Percentiles rank a stretch among this genome's conserved stretches.
Evolutionary conservation across 2,329 filamentous ascomycete species (phyloP).

Genomic region (Curvularia hawaiiensis): DNA sequence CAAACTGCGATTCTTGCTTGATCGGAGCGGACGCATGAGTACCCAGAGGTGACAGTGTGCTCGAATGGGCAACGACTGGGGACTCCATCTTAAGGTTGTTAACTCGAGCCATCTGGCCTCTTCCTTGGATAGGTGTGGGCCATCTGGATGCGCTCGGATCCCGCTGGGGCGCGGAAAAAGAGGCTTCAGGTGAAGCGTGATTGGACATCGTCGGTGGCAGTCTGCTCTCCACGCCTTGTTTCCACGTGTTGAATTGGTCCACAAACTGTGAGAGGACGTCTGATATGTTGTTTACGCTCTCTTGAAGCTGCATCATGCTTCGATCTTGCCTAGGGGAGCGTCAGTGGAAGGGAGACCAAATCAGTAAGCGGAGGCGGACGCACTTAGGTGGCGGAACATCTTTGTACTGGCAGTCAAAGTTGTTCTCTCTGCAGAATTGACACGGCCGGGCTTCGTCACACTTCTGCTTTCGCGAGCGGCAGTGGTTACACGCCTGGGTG

Average conservation of each 20-base stretch:
- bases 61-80: slow-evolving; percentile 32
- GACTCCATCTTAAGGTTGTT: slow-evolving; percentile 44
- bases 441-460: slow-evolving; percentile 50
- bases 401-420: slow-evolving; percentile 82
- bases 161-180: slow-evolving; percentile 30
- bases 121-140: slow-evolving; percentile 37
- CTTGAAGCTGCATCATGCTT: slow-evolving; percentile 57
- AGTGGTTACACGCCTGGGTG: slow-evolving; percentile 69
- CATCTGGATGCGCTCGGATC: slow-evolving; percentile 35
- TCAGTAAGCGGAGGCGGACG: slow-evolving; percentile 36
- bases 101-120: slow-evolving; percentile 33
- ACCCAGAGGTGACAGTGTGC: slow-evolving; percentile 36
- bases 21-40: slow-evolving; percentile 36
- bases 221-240: slow-evolving; percentile 39
- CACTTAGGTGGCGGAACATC: slow-evolving; percentile 92
- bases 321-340: slow-evolving; percentile 50
- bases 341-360: slow-evolving; percentile 19
- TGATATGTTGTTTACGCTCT: slow-evolving; percentile 49
- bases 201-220: slow-evolving; percentile 30
- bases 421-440: slow-evolving; percentile 80
- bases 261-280: slow-evolving; percentile 39
- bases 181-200: slow-evolving; percentile 38
- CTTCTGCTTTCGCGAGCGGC: slow-evolving; percentile 49
- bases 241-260: slow-evolving; percentile 41
- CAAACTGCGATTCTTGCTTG: slow-evolving; percentile 36